Conservation (phyloP, 768 basidiomycete species). For the Amanita phalloides region DNA sequence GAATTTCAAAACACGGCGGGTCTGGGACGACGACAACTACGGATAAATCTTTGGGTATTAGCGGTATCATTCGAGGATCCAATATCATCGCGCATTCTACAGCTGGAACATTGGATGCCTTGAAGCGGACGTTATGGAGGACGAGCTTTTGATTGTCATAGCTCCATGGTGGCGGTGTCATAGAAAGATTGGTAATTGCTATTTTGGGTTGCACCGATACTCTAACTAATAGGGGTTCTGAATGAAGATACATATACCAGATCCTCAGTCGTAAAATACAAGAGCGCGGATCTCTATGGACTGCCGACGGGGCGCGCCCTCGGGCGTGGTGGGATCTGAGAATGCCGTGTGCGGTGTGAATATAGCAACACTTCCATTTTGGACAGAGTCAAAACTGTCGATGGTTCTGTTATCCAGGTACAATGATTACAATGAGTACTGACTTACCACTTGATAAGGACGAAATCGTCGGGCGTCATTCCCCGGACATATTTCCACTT, state of each 20-base stretch:
- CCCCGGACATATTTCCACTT: slow-evolving; percentile 24
- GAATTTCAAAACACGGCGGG: slow-evolving; percentile 14
- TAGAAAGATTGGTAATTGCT: neutral
- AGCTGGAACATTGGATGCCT: neutral
- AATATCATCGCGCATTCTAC: slow-evolving; percentile 5
- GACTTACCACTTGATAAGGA: neutral
- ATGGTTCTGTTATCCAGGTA: too few species aligned
- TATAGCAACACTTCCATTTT: slow-evolving; percentile 36
- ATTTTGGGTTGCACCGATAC: neutral
- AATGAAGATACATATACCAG: too few species aligned
- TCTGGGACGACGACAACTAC: neutral
- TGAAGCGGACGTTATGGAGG: slow-evolving; percentile 4
- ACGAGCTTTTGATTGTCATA: slow-evolving; percentile 2
- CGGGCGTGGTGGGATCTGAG: slow-evolving; percentile 39
- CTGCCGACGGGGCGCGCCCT: slow-evolving; percentile 36
- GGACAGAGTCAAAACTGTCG: slow-evolving; percentile 11
- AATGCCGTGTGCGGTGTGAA: slow-evolving; percentile 61
- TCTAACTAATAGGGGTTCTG: too few species aligned
- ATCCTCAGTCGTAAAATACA: slow-evolving; percentile 44
- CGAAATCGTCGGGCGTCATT: neutral
- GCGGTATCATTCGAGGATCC: slow-evolving; percentile 2
- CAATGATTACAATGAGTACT: neutral
- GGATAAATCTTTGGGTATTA: neutral
- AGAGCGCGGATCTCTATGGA: slow-evolving; percentile 54
- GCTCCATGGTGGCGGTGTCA: slow-evolving; percentile 5